Evolutionary conservation across 768 basidiomycete species (phyloP).

Genomic region (Leccinum truebloodii): DNA sequence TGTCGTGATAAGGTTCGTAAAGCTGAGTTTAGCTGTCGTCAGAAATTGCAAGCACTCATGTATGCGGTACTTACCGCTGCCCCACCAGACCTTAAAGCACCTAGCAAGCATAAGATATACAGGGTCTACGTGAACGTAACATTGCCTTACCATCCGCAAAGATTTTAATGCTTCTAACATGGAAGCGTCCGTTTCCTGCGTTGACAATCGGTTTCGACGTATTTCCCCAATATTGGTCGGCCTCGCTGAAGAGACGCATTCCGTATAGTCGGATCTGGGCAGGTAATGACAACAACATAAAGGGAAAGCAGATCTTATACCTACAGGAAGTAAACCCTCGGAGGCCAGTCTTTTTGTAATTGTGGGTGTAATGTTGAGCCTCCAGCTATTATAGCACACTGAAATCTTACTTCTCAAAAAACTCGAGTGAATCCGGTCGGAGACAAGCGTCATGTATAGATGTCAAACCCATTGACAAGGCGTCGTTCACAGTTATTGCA

Average conservation of each 20-base stretch:
- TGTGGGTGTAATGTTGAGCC: constrained; percentile 33
- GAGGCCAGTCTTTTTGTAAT: constrained; percentile 55
- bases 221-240: constrained; percentile 74
- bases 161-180: constrained; percentile 75
- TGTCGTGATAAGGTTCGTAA: constrained; percentile 80
- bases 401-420: neutral
- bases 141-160: constrained; percentile 54
- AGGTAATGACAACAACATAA: neutral
- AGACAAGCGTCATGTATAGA: neutral
- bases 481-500: constrained; percentile 40
- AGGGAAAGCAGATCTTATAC: constrained; percentile 10
- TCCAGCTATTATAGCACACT: neutral
- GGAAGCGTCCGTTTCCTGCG: constrained; percentile 62
- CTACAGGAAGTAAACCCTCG: constrained; percentile 60
- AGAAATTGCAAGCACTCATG: neutral
- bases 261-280: constrained; percentile 75
- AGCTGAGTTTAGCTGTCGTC: constrained; percentile 38
- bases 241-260: constrained; percentile 72
- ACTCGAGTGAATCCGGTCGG: neutral
- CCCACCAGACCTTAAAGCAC: constrained; percentile 87
- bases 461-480: neutral
- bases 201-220: constrained; percentile 52
- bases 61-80: constrained; percentile 62
- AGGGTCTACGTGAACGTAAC: neutral
- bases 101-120: constrained; percentile 36